Percentiles rank a stretch among this genome's conserved stretches.
These are phyloP conservation scores for Fusarium subtropicale DNA, from an alignment of 2,329 filamentous ascomycete species.

Conservation along the genomic window DNA sequence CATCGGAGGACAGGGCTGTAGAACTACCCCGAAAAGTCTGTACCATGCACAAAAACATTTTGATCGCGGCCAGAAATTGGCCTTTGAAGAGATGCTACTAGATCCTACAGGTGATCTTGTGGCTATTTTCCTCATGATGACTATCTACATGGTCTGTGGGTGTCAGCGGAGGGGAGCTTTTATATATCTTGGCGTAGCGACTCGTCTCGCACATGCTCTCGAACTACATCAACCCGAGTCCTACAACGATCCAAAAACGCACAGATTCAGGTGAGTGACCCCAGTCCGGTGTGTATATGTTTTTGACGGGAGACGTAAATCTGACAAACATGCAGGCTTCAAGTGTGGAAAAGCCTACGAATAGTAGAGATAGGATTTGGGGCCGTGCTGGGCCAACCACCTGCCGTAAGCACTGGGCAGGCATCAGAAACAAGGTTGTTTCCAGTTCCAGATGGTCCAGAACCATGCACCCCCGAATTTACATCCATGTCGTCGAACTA, in stretches of 20 bases:
- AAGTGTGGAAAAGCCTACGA: background rate
- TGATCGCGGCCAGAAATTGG: background rate
- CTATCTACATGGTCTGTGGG: background rate
- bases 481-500: background rate
- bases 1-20: background rate
- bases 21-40: background rate
- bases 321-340: background rate
- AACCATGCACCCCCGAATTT: background rate
- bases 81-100: background rate
- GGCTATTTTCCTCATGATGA: background rate
- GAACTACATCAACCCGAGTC: background rate
- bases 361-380: background rate
- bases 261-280: background rate
- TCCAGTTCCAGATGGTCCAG: background rate
- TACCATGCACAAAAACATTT: background rate
- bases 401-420: background rate
- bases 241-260: background rate
- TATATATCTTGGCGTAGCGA: background rate
- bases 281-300: fast-evolving
- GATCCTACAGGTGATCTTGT: background rate
- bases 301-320: fast-evolving
- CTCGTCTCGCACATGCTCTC: background rate
- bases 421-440: background rate
- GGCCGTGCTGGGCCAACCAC: background rate
- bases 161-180: background rate